phyloP scores from a whole-genome alignment of 257 asterid genomes.

The Avicennia marina region DNA sequence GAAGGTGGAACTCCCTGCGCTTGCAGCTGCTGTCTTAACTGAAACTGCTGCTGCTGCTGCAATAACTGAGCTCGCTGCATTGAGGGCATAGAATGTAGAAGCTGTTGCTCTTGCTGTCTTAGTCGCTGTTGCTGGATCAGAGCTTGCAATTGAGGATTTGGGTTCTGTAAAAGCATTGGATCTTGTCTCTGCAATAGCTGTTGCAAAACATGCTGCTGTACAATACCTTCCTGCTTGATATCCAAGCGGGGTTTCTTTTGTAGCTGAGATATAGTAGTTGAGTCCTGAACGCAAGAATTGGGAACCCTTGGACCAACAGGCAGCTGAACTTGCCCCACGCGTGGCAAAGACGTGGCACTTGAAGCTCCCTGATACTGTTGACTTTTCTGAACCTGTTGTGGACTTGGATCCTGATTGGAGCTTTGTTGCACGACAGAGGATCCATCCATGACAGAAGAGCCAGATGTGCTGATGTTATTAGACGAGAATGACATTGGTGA shows the following conservation, averaged over 20 bases:
- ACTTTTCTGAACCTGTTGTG: slow-evolving; percentile 57
- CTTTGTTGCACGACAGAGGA: slow-evolving; percentile 68
- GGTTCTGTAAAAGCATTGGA: slow-evolving; percentile 57
- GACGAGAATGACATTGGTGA: slow-evolving; percentile 96
- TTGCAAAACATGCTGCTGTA: slow-evolving; percentile 81
- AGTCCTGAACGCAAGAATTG: slow-evolving; percentile 67
- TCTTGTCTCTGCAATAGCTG: slow-evolving; percentile 74
- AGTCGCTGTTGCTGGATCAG: slow-evolving; percentile 79
- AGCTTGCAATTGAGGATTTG: slow-evolving; percentile 81
- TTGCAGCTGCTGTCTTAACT: slow-evolving; percentile 64
- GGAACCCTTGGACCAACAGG: slow-evolving; percentile 53
- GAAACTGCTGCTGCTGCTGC: slow-evolving; percentile 66
- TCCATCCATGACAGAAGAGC: slow-evolving; percentile 79
- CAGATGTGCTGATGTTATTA: slow-evolving; percentile 79
- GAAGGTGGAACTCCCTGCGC: slow-evolving; percentile 62
- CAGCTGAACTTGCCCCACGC: slow-evolving; percentile 66
- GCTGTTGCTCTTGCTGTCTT: slow-evolving; percentile 60
- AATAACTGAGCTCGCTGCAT: slow-evolving; percentile 76
- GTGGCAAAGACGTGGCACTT: slow-evolving; percentile 77
- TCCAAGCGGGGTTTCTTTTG: slow-evolving; percentile 93
- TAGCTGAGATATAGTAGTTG: slow-evolving; percentile 51
- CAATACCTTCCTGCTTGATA: slow-evolving; percentile 76
- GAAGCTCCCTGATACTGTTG: slow-evolving; percentile 80
- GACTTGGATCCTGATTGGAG: slow-evolving; percentile 51
- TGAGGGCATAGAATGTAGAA: slow-evolving; percentile 77